Conservation (phyloP, 2,329 filamentous ascomycete genomes). For the Fusarium sp. region DNA sequence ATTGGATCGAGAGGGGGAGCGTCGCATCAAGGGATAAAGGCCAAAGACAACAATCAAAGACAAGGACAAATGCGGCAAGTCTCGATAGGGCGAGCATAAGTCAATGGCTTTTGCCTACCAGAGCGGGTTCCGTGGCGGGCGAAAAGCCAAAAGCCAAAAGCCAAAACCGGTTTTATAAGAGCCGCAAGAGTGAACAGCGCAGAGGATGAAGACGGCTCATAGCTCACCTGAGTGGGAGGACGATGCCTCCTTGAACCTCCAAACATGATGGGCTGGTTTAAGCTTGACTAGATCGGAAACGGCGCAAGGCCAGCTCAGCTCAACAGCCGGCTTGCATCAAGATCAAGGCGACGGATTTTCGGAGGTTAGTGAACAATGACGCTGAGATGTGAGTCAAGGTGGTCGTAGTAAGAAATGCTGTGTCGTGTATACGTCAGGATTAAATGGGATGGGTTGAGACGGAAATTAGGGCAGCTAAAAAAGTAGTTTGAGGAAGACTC, state of each 20-base stretch:
- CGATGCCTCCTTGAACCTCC: constrained; percentile 60
- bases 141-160: constrained; percentile 35
- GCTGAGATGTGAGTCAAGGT: constrained; percentile 21
- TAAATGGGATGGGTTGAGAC: constrained; percentile 14
- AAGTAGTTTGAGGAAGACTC: constrained; percentile 15
- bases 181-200: background rate
- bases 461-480: constrained; percentile 16
- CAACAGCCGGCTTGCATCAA: constrained; percentile 34
- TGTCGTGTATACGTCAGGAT: constrained; percentile 6
- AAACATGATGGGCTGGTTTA: constrained; percentile 54
- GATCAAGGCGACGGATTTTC: constrained; percentile 28
- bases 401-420: constrained; percentile 7
- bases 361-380: background rate
- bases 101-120: constrained; percentile 6
- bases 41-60: background rate
- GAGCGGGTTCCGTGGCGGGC: constrained; percentile 17
- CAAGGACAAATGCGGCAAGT: constrained; percentile 3
- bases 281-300: constrained; percentile 29
- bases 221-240: constrained; percentile 59
- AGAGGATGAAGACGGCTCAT: constrained; percentile 52
- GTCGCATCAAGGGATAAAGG: background rate
- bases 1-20: background rate
- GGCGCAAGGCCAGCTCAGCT: constrained; percentile 35
- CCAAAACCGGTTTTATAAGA: constrained; percentile 34
- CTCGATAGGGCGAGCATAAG: background rate